phyloP scores from a whole-genome alignment of 345 rosid genomes.

The Brassica carinata region DNA sequence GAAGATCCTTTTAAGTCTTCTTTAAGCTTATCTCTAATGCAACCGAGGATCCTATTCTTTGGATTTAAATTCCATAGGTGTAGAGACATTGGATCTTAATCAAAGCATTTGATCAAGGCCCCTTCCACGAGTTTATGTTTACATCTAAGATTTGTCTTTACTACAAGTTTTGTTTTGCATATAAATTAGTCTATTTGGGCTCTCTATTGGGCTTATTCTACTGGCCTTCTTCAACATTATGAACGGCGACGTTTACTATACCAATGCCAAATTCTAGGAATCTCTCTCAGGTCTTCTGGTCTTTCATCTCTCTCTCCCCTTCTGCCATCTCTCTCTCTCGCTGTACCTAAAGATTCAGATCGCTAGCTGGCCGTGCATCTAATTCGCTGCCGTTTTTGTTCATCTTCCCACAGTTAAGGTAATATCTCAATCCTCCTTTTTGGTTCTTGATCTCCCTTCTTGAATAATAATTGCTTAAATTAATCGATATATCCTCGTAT shows the following conservation, averaged over 20 bases:
- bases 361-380: slow-evolving; percentile 31
- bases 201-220: slow-evolving; percentile 33
- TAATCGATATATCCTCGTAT: neutral
- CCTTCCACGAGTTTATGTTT: neutral
- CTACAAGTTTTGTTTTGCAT: neutral
- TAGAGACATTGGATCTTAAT: neutral
- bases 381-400: slow-evolving; percentile 19
- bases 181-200: slow-evolving; percentile 39
- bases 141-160: neutral
- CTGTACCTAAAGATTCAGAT: slow-evolving; percentile 18
- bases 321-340: slow-evolving; percentile 8
- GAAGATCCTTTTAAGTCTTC: too few species aligned
- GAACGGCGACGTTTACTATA: slow-evolving; percentile 9
- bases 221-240: slow-evolving; percentile 39
- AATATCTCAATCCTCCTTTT: neutral
- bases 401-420: slow-evolving; percentile 25
- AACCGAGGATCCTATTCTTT: neutral
- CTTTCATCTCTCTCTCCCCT: neutral
- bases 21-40: too few species aligned
- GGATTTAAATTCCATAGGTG: neutral
- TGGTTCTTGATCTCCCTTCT: neutral
- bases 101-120: neutral
- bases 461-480: neutral
- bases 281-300: slow-evolving; percentile 37
- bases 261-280: slow-evolving; percentile 41